Evolutionary conservation across 2,329 filamentous ascomycete species (phyloP).

Genomic region (Nemania sp.): DNA sequence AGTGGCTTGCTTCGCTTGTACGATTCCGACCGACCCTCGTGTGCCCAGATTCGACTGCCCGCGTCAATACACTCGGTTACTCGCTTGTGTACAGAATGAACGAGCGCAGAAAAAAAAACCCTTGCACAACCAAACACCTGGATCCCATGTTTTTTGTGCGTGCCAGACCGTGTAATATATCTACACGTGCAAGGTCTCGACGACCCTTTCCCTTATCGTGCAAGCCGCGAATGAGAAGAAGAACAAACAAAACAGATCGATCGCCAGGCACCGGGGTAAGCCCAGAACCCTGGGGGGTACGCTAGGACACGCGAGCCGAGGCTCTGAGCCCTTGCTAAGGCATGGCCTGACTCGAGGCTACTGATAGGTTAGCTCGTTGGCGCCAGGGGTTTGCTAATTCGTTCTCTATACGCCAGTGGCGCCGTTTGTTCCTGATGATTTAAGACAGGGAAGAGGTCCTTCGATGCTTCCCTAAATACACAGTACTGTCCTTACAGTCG

Average conservation of each 20-base stretch:
- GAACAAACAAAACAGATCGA: slow-evolving; percentile 14
- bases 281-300: neutral
- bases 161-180: too few relatives aligned
- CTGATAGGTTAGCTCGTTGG: slow-evolving; percentile 3
- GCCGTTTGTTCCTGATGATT: slow-evolving; percentile 8
- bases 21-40: neutral
- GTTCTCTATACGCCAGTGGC: slow-evolving; percentile 7
- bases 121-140: neutral
- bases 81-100: too few relatives aligned
- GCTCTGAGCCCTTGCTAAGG: slow-evolving; percentile 1
- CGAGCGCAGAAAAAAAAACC: too few relatives aligned
- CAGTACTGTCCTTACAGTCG: neutral
- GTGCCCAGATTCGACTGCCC: neutral
- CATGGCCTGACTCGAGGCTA: slow-evolving; percentile 4
- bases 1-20: slow-evolving; percentile 9
- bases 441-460: neutral
- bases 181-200: too few relatives aligned
- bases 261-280: slow-evolving; percentile 3
- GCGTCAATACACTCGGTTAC: too few relatives aligned
- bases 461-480: neutral
- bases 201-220: neutral
- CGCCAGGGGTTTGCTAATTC: slow-evolving; percentile 5
- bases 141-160: too few relatives aligned
- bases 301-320: neutral
- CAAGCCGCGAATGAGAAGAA: slow-evolving; percentile 12